Base-by-base conservation (phyloP, 805 yeast species). In the Candida qinlingensis region DNA sequence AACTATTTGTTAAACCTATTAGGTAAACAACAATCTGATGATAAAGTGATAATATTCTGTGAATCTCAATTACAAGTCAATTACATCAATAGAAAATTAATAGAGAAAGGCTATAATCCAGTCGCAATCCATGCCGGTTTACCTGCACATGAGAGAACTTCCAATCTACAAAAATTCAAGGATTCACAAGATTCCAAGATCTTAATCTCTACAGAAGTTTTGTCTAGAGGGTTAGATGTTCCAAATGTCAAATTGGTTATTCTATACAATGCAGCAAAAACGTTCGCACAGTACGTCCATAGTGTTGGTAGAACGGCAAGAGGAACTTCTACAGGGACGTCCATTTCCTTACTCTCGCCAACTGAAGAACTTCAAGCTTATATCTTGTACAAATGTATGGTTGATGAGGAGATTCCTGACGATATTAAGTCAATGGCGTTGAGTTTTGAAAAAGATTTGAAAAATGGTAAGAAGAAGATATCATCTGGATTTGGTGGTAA, bases 151-250 rank as follows among this genome's bases (percentile, higher is more conserved):
- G 97, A 92, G 61, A 72, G 99, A 46, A 85, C 85, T 41, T 68
- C 76, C 26, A 88, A 91, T 2, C 77, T 94, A 37, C 71, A 75
- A 11, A 87, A 81, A 44, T 94, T 92, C 65, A 76, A 78, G 48
- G 70, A 64, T 6, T 48, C 56, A 3, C 6, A 47, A 29, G 72
- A 73, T 0, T 68, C 80, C 4, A 77, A 80, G 47, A 79, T 90
- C 1, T 69, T 94, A 43, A 79, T 94, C 29, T 96, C 97, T 7
- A 94, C 99, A 0, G 94, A 96, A 2, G 86, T 94, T 28, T 89
- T 97, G 3, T 96, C 99, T 0, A 74, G 99, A 53, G 99, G 99
- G 0, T 70, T 94, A 27, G 97, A 94, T 66, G 97, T 94, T n/a
- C 86, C 89, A 45, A 85, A 83, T 26, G 75, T 92, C 28, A 81